Evolutionary conservation across 345 rosid genomes (phyloP), one percentile per base, ranked within the genome.

Genomic region (Arabis alpina): DNA sequence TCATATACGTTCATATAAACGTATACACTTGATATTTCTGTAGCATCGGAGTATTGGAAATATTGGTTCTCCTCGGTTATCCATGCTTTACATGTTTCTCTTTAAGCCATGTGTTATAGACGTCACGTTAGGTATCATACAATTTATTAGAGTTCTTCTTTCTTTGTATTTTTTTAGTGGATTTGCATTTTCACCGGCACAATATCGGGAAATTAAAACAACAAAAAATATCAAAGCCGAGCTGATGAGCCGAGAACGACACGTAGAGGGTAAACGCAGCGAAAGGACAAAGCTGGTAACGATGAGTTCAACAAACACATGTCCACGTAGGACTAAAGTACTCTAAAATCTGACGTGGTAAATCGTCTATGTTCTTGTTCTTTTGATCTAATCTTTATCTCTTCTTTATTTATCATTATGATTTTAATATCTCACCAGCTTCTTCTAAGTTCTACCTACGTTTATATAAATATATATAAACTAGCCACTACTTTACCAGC

Each of bases 291-390:
- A 74, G 78, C 37, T 74, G 73, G 73, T 66, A 63, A 52, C 65
- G 66, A 12, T 57, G 72, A 57, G 68, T 53, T 61, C 68, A 67
- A 67, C 74, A 74, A 74, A 74, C 52, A 74, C 73, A 61, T 54
- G 58, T 53, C 73, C 78, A 75, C 74, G 78, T 68, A 45, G 56
- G 63, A 53, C 2, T 4, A 60, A 68, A 61, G 72, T 59, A 36
- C 54, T n/a, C 11, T 3, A 2, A 13, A 74, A 37, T 27, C 69
- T 0, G 57, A 75, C 47, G 74, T 61, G 78, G 78, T 59, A 54
- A 27, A 25, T 61, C 4, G 49, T 61, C 25, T 67, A 53, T 54
- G 56, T 37, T 57, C 57, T 61, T 56, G 4, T 8, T 36, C 40
- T 34, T 63, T 44, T 57, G 51, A 39, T 34, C 54, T 50, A 51